Evolutionary conservation across 306 rosid genomes (phyloP).

Genomic region (Argentina anserina): DNA sequence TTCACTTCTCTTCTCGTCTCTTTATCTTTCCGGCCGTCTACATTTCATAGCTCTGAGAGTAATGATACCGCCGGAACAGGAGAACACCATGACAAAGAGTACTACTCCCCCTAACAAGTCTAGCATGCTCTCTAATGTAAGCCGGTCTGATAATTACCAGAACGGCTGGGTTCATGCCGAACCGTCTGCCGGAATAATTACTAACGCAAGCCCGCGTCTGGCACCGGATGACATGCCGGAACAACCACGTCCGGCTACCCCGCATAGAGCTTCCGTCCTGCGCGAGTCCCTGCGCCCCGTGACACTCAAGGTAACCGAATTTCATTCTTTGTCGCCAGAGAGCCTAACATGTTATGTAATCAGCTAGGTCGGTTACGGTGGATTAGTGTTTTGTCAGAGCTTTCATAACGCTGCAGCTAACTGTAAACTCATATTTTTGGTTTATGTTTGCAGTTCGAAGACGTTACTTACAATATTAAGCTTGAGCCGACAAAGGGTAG

Average conservation of each 20-base stretch:
- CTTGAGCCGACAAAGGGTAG: conserved; percentile 24
- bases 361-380: not conserved
- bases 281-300: conserved; percentile 57
- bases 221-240: conserved; percentile 28
- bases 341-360: not conserved
- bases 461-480: conserved; percentile 52
- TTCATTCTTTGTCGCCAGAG: not conserved
- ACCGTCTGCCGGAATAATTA: conserved; percentile 12
- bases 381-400: not conserved
- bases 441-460: conserved; percentile 56
- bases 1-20: not conserved
- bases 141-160: conserved; percentile 32
- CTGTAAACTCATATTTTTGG: not conserved
- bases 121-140: conserved; percentile 17
- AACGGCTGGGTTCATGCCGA: conserved; percentile 44
- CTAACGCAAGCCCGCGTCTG: conserved; percentile 23
- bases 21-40: not conserved
- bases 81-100: conserved; percentile 26
- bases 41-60: not conserved
- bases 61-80: conserved; percentile 88
- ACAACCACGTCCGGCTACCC: not conserved
- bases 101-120: conserved; percentile 30
- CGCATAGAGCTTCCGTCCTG: conserved; percentile 40
- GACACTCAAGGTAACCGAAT: conserved; percentile 49
- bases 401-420: not conserved